Evolutionary conservation across 2,329 filamentous ascomycete genomes (phyloP), one percentile per base, ranked within the genome.

Genomic region (Graphilbum sp.): DNA sequence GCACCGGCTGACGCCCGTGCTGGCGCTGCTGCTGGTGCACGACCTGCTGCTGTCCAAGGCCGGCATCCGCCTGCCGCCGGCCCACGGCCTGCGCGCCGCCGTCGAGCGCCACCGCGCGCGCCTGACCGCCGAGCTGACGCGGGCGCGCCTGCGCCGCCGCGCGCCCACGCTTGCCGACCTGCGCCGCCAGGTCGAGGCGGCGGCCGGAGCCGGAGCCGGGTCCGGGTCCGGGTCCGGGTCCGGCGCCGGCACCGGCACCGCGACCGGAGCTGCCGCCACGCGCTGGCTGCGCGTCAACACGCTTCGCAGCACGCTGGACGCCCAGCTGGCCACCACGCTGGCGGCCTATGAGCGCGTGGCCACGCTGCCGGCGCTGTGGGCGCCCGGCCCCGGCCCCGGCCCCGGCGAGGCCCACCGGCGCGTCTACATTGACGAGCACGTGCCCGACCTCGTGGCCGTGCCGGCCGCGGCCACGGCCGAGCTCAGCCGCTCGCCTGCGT

Each of bases 241-340:
- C 0, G 75, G 81, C 0, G 45, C 90, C 1, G 75, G 82, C 5
- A 68, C 69, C 1, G 64, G 94, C 17, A 37, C 67, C 66, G 35
- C 61, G 64, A 21, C 61, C 61, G 2, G 6, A 5, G 54, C 54
- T 1, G 60, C 61, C 31, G 81, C 88, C 52, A 87, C 86, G n/a
- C 75, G 90, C 38, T 98, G 90, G 90, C 74, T 94, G 31, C 75
- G 90, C 2, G 66, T 96, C 44, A 98, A 96, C 52, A 75, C 77
- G 0, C 59, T 95, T 12, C 78, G 75, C 47, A 78, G 76, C 11
- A 78, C 68, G 0, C 54, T 93, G 5, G 66, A 78, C 16, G 67
- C 75, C 4, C 80, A 93, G 56, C 61, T 94, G n/a, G 60, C 65
- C 15, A 76, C 72, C 0, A 88, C 82, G 0, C 94, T 96, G 54